Evolutionary conservation across 306 rosid species (phyloP).

Genomic region (Trichosanthes truncata): DNA sequence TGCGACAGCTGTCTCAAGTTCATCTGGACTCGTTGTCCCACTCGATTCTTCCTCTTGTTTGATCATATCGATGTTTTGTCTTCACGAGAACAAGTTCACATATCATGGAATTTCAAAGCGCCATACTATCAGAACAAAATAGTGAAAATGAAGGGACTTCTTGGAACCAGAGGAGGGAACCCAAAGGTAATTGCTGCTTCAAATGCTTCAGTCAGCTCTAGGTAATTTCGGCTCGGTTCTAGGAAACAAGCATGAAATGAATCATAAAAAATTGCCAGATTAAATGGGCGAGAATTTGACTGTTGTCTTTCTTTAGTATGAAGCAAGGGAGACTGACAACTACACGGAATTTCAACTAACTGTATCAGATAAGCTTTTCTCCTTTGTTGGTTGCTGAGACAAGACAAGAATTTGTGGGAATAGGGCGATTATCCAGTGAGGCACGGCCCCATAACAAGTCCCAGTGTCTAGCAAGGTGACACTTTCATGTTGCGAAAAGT

Average conservation of each 20-base stretch:
- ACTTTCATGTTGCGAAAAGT: background rate
- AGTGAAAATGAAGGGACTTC: background rate
- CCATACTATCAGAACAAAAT: background rate
- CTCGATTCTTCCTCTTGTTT: background rate
- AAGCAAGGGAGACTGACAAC: slow-evolving; percentile 13
- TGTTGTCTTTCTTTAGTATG: slow-evolving; percentile 1
- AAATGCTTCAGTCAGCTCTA: background rate
- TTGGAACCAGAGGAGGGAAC: background rate
- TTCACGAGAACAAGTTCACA: background rate
- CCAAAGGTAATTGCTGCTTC: background rate
- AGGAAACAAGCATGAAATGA: background rate
- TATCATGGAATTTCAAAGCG: background rate
- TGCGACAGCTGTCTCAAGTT: background rate
- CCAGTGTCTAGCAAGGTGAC: background rate
- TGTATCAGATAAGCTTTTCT: slow-evolving; percentile 3
- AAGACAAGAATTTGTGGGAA: slow-evolving; percentile 2
- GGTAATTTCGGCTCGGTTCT: background rate
- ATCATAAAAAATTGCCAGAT: background rate
- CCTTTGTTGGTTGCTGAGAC: background rate
- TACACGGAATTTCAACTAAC: background rate
- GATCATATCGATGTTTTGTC: background rate
- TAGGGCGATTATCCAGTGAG: slow-evolving; percentile 1
- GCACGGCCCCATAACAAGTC: background rate
- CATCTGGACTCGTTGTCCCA: background rate
- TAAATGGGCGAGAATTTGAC: slow-evolving; percentile 3